Conservation (phyloP, 2,329 filamentous ascomycete species). For the Colletotrichum scovillei region DNA sequence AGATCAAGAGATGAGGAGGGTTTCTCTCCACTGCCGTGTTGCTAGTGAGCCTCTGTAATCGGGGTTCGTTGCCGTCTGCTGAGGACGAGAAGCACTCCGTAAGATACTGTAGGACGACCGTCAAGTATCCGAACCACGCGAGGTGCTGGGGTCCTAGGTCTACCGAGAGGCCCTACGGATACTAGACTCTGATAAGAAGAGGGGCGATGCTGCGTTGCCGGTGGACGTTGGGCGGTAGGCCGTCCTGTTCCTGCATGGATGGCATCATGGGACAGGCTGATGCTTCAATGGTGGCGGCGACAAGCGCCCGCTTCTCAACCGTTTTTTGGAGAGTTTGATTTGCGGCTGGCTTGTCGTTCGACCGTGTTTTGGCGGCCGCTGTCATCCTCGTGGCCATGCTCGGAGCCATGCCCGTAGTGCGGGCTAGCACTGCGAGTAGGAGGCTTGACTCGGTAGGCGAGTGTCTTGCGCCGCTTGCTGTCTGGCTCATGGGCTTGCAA, state of each 20-base stretch:
- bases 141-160: slow-evolving; percentile 6
- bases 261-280: slow-evolving; percentile 16
- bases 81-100: neutral
- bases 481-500: neutral
- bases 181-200: slow-evolving; percentile 28
- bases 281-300: neutral
- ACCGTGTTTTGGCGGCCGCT: neutral
- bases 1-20: neutral
- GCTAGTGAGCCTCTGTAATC: neutral
- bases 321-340: neutral
- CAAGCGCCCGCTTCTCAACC: slow-evolving; percentile 3
- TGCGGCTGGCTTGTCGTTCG: neutral
- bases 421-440: neutral
- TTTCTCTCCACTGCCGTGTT: neutral
- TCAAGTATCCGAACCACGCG: slow-evolving; percentile 1
- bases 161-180: slow-evolving; percentile 1
- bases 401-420: neutral
- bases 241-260: slow-evolving; percentile 26
- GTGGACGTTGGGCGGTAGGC: slow-evolving; percentile 18
- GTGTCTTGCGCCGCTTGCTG: slow-evolving; percentile 15
- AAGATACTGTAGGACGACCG: neutral
- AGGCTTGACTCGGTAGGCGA: slow-evolving; percentile 15
- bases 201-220: slow-evolving; percentile 34
- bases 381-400: neutral
- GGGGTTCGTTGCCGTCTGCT: neutral